Percentiles rank a stretch among this genome's conserved stretches.
Evolutionary conservation across 164 flowering plant species (phyloP).

Genomic region (Dillenia suffruticosa): DNA sequence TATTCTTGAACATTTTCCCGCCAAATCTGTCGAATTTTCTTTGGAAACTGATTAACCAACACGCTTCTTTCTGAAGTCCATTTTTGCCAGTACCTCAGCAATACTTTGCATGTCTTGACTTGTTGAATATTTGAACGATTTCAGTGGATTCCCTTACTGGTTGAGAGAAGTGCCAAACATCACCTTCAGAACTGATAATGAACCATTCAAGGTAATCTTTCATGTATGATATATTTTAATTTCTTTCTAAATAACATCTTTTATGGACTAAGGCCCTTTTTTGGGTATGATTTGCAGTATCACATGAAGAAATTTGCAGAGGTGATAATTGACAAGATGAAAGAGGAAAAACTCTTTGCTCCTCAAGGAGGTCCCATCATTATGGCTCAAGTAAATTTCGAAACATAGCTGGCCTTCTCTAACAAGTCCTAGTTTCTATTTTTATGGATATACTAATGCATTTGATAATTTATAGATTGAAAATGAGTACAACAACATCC

Average conservation of each 20-base stretch:
- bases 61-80: too few species aligned
- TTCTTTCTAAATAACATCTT: too few species aligned
- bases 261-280: neutral
- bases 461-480: slow-evolving; percentile 52
- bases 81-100: too few species aligned
- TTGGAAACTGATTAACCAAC: too few species aligned
- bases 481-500: slow-evolving; percentile 76
- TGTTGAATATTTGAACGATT: neutral
- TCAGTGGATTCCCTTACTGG: slow-evolving; percentile 87
- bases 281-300: slow-evolving; percentile 21
- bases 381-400: slow-evolving; percentile 33
- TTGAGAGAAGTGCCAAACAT: slow-evolving; percentile 55
- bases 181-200: slow-evolving; percentile 59
- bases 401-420: neutral
- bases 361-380: slow-evolving; percentile 67
- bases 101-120: too few species aligned
- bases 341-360: slow-evolving; percentile 40
- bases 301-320: slow-evolving; percentile 41
- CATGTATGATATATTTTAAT: too few species aligned
- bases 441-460: neutral
- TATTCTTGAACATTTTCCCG: too few species aligned
- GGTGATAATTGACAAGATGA: slow-evolving; percentile 39
- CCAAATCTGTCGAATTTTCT: too few species aligned
- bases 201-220: slow-evolving; percentile 48
- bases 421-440: neutral